phyloP scores from a whole-genome alignment of 2,329 filamentous ascomycete genomes.

The Lachnellula subtilissima region DNA sequence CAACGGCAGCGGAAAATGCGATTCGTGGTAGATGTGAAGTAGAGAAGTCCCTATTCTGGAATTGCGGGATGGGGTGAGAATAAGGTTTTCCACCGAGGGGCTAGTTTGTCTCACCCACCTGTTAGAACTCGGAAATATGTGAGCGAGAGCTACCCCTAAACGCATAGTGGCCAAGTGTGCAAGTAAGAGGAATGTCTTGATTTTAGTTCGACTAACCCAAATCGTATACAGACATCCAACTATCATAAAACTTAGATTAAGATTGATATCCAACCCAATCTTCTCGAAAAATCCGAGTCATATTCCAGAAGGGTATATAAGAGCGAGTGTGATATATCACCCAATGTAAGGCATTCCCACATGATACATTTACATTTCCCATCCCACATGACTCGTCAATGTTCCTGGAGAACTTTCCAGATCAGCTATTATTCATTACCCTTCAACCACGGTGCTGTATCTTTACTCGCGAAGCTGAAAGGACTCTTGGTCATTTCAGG shows the following conservation, averaged over 20 bases:
- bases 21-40: too few relatives aligned
- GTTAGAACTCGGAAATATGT: too few relatives aligned
- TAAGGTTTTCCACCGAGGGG: too few relatives aligned
- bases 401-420: slow-evolving; percentile 7
- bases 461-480: slow-evolving; percentile 51
- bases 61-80: too few relatives aligned
- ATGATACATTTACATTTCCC: neutral
- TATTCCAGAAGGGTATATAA: slow-evolving; percentile 11
- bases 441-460: slow-evolving; percentile 28
- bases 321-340: slow-evolving; percentile 11
- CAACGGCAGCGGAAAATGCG: too few relatives aligned
- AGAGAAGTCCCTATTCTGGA: too few relatives aligned
- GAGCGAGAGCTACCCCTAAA: too few relatives aligned
- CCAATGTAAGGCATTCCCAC: slow-evolving; percentile 2
- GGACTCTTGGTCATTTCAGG: slow-evolving; percentile 83
- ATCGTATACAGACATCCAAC: too few relatives aligned
- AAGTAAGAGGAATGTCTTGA: too few relatives aligned
- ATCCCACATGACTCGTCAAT: slow-evolving; percentile 5
- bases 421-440: slow-evolving; percentile 15
- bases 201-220: too few relatives aligned
- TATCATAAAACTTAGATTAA: neutral
- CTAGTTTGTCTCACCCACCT: too few relatives aligned
- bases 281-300: neutral
- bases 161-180: too few relatives aligned
- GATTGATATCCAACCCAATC: neutral